phyloP scores from a whole-genome alignment of 2,329 filamentous ascomycete genomes.

The Colletotrichum cuscutae region DNA sequence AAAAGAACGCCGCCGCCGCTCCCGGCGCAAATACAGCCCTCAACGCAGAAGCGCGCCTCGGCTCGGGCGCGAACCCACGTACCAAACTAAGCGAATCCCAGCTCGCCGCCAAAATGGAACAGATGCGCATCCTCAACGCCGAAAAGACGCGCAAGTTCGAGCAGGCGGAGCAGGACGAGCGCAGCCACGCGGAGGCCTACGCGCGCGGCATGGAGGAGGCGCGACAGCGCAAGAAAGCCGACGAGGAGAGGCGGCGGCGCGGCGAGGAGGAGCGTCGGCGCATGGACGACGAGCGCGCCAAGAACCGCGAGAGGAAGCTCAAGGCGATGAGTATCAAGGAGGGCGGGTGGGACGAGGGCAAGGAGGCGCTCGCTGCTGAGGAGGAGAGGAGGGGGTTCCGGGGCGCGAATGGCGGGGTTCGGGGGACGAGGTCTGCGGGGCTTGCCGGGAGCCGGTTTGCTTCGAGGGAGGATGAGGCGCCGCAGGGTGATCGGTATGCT shows the following conservation, averaged over 20 bases:
- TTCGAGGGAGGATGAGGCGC: constrained; percentile 41
- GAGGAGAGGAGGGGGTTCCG: constrained; percentile 53
- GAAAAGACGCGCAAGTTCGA: constrained; percentile 70
- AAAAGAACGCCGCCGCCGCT: constrained; percentile 37
- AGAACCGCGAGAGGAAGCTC: constrained; percentile 70
- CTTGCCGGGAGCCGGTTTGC: constrained; percentile 57
- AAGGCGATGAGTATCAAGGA: constrained; percentile 66
- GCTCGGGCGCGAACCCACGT: constrained; percentile 68
- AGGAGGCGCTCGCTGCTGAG: constrained; percentile 55
- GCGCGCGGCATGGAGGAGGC: constrained; percentile 67
- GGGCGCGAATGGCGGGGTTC: constrained; percentile 52
- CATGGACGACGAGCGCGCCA: constrained; percentile 69
- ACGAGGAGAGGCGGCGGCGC: constrained; percentile 61
- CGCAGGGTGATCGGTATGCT: constrained; percentile 5
- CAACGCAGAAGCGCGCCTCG: constrained; percentile 55
- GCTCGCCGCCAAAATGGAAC: constrained; percentile 68
- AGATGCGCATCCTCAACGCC: constrained; percentile 67
- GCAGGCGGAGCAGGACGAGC: constrained; percentile 66
- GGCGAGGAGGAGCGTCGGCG: constrained; percentile 62
- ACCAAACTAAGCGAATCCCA: constrained; percentile 69
- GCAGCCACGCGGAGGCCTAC: constrained; percentile 63
- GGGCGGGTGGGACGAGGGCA: constrained; percentile 69
- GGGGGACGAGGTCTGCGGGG: constrained; percentile 50
- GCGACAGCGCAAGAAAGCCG: constrained; percentile 60
- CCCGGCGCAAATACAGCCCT: constrained; percentile 43